Evolutionary conservation across 192 early-diverging fungal genomes (phyloP), one percentile per base, ranked within the genome.

Genomic region (Podochytrium sp.): DNA sequence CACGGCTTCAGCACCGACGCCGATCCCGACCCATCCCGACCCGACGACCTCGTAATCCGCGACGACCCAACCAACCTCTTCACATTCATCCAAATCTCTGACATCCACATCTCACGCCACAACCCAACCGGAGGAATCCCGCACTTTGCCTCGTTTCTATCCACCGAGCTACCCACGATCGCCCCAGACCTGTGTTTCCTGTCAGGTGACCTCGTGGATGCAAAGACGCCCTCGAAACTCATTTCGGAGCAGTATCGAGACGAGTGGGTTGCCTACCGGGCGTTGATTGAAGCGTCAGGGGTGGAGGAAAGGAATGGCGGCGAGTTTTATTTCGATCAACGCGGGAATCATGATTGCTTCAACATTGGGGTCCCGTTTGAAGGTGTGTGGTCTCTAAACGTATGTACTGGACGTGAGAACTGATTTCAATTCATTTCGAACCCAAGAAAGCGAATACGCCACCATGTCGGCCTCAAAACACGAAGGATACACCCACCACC

Each of bases 271-370:
- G 74, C 74, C 4, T 96, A 97, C 66, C 74, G 86, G 25, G 73
- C 65, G 0, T 83, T 91, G 1, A 78, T 97, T 14, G 80, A 90
- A 3, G 75, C 76, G 23, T 76, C 88, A 12, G 76, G 78, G 3
- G 76, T 92, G 0, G 67, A 81, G 38, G 43, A 39, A 0, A 80
- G 85, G 27, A 78, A 88, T 52, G 78, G 82, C 74, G 86, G 85
- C 18, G 73, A 78, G 5, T 94, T 91, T 41, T 94, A 90, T 83
- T 91, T 89, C 73, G 96, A 97, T 79, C 83, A 92, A 68, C 84
- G 96, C n/a, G 96, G 96, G 2, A 96, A 97, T 74, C 96, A 97
- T 79, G 96, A 97, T 65, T 95, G 94, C 72, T 97, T 95, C 77
- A 87, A 95, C 66, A 84, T 95, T 2, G 72, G 61, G n/a, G 60